phyloP scores from a whole-genome alignment of 306 rosid species.

The Glycine latifolia region DNA sequence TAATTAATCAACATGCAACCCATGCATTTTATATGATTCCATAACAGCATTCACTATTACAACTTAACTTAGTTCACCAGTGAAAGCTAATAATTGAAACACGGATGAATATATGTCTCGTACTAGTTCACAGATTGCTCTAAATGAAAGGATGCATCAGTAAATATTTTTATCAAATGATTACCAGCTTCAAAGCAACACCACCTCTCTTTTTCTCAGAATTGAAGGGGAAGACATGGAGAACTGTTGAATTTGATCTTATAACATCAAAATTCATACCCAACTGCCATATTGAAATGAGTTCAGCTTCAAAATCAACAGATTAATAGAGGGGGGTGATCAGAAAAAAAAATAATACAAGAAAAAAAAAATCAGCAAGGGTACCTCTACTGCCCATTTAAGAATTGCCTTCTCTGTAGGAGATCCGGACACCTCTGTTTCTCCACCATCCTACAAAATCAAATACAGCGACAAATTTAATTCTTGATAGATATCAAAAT shows the following conservation, averaged over 20 bases:
- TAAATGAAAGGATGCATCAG: slow-evolving; percentile 39
- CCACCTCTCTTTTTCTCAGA: slow-evolving; percentile 99
- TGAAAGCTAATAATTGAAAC: slow-evolving; percentile 28
- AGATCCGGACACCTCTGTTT: slow-evolving; percentile 80
- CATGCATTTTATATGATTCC: slow-evolving; percentile 32
- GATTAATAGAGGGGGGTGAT: slow-evolving; percentile 12
- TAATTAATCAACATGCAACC: slow-evolving; percentile 11
- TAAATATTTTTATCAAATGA: slow-evolving; percentile 39
- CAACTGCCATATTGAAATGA: slow-evolving; percentile 63
- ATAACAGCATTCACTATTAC: slow-evolving; percentile 7
- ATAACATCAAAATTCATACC: slow-evolving; percentile 81
- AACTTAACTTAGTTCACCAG: slow-evolving; percentile 37
- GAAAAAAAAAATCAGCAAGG: neutral
- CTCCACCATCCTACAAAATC: slow-evolving; percentile 69
- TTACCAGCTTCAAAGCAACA: slow-evolving; percentile 85
- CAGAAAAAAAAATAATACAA: neutral
- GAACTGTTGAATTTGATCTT: slow-evolving; percentile 74
- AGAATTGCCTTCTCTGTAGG: slow-evolving; percentile 99
- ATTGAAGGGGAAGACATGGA: slow-evolving; percentile 92
- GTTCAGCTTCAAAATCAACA: slow-evolving; percentile 41
- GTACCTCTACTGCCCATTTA: slow-evolving; percentile 89
- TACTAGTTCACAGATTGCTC: slow-evolving; percentile 31
- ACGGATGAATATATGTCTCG: slow-evolving; percentile 16
- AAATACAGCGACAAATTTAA: slow-evolving; percentile 47
- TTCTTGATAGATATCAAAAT: slow-evolving; percentile 30